These are phyloP conservation scores for Darksidea phi DNA, from an alignment of 495 filamentous ascomycete species.

Conservation along the genomic window DNA sequence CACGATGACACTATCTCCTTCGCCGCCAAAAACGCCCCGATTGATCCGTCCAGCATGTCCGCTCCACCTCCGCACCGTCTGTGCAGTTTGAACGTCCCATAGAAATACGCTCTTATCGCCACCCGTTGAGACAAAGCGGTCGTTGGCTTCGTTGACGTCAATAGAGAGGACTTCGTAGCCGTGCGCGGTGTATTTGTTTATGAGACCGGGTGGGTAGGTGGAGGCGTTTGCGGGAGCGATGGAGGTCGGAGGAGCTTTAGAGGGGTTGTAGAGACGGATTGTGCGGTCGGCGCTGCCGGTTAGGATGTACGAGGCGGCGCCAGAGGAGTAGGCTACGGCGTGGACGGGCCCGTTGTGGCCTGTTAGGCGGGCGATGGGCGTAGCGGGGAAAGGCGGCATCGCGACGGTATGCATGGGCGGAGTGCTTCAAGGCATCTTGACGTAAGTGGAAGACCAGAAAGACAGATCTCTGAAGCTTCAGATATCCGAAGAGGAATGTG, in stretches of 20 bases:
- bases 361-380: slow-evolving; percentile 38
- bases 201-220: slow-evolving; percentile 48
- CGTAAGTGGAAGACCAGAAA: not conserved
- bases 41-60: slow-evolving; percentile 68
- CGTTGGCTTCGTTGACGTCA: slow-evolving; percentile 71
- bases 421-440: not conserved
- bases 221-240: slow-evolving; percentile 26
- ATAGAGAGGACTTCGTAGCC: slow-evolving; percentile 86
- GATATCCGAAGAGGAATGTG: not conserved
- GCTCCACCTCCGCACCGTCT: slow-evolving; percentile 70
- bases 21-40: slow-evolving; percentile 71
- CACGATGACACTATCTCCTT: slow-evolving; percentile 66
- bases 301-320: slow-evolving; percentile 71
- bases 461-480: not conserved
- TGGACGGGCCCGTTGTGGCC: slow-evolving; percentile 57
- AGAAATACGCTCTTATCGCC: slow-evolving; percentile 88
- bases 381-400: slow-evolving; percentile 37
- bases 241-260: slow-evolving; percentile 40
- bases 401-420: slow-evolving; percentile 17
- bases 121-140: slow-evolving; percentile 74
- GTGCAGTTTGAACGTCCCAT: slow-evolving; percentile 84
- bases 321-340: slow-evolving; percentile 67
- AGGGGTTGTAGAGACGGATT: slow-evolving; percentile 74
- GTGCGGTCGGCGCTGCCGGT: slow-evolving; percentile 83
- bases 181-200: slow-evolving; percentile 86